Base-by-base conservation (phyloP, 2,329 filamentous ascomycete genomes). In the Monilinia fructigena region DNA sequence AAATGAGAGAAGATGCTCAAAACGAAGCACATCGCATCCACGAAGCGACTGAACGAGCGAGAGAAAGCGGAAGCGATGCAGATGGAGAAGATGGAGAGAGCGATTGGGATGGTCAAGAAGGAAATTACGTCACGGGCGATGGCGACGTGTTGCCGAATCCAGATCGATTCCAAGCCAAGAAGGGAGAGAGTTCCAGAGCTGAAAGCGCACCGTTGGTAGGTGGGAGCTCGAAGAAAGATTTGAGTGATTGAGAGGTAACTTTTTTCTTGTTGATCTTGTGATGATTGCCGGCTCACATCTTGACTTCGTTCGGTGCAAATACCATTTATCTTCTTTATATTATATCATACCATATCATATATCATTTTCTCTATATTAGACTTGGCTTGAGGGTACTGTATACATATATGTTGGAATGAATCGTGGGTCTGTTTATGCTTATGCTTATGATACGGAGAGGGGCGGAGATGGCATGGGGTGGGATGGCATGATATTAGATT, bases 1-100 rank as follows among this genome's bases (percentile, higher is more conserved):
- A 91, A 78, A 97, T 99, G 95, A 85, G 91, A 56, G 80, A 85
- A 65, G 91, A 97, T 16, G 92, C 93, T 1, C 82, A 82, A 72
- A 75, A 77, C 45, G 80, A 82, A 38, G 82, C 82, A 2, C 83
- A 85, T 62, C 60, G 69, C 26, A 59, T 68, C 18, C 70, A 70
- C 4, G 65, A 63, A 45, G 65, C 61, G 16, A 68, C 12, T 52
- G 55, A 48, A 62, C 63, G 48, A 62, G 68, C 4, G 60, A 65
- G 23, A 3, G 71, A 67, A 5, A 72, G 69, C 23, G 70, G 65
- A 0, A 70, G 70, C 45, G 70, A 72, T 45, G 70, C 65, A 1
- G 74, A 74, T 65, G 71, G 62, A 11, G 70, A 73, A 28, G 68
- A 65, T 26, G 67, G 67, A 3, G 71, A 71, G 12, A 70, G 70